Percentiles rank a stretch among this genome's conserved stretches.
Evolutionary conservation across 2,329 filamentous ascomycete species (phyloP).

Genomic region (Xylariales sp.): DNA sequence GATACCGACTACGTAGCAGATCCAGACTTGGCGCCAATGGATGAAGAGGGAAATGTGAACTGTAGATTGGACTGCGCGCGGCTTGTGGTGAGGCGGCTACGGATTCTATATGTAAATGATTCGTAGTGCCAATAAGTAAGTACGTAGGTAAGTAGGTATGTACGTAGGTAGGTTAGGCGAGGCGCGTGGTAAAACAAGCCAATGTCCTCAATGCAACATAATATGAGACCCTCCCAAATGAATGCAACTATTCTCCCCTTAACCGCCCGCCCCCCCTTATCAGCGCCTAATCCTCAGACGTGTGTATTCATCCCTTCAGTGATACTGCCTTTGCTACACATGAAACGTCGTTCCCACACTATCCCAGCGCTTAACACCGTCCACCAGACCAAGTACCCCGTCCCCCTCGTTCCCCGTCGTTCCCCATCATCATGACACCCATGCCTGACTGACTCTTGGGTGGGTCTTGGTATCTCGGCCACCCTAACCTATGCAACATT

Average conservation of each 20-base stretch:
- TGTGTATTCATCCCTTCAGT: slow-evolving; percentile 31
- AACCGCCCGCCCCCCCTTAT: slow-evolving; percentile 2
- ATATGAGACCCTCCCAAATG: slow-evolving; percentile 28
- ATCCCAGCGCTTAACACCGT: slow-evolving; percentile 34
- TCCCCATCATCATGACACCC: slow-evolving; percentile 23
- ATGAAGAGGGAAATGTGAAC: neutral
- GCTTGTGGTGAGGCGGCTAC: slow-evolving; percentile 26
- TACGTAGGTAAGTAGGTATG: too few relatives aligned
- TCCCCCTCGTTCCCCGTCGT: too few relatives aligned
- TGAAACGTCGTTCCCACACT: slow-evolving; percentile 35
- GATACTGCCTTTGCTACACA: slow-evolving; percentile 32
- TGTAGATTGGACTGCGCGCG: slow-evolving; percentile 23
- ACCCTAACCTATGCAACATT: slow-evolving; percentile 34
- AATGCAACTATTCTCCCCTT: slow-evolving; percentile 24
- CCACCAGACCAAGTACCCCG: slow-evolving; percentile 14
- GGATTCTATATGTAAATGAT: slow-evolving; percentile 17
- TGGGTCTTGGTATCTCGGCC: slow-evolving; percentile 9
- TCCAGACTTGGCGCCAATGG: neutral
- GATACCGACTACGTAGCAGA: neutral
- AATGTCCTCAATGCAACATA: slow-evolving; percentile 13
- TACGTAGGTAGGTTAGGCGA: too few relatives aligned
- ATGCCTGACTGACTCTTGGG: slow-evolving; percentile 17
- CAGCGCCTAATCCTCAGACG: slow-evolving; percentile 22
- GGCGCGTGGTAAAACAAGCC: slow-evolving; percentile 15
- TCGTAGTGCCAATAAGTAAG: too few relatives aligned